phyloP scores from a whole-genome alignment of 352 stramenopile genomes.

The Pythium coloratum region DNA sequence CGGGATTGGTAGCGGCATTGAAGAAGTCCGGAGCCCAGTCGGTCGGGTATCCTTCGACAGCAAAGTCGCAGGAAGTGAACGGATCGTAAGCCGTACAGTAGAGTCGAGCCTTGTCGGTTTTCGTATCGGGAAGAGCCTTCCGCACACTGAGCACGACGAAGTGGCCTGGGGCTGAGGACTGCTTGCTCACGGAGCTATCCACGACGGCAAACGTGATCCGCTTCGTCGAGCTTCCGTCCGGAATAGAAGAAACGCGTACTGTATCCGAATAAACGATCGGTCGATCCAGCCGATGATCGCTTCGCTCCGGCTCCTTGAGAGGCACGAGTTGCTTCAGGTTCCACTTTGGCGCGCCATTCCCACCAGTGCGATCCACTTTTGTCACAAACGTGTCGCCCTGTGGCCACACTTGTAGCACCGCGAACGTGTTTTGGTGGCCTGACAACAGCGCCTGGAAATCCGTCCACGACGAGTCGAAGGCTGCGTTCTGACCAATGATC shows the following conservation, averaged over 20 bases:
- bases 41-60: constrained; percentile 58
- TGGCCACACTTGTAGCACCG: constrained; percentile 60
- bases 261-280: constrained; percentile 80
- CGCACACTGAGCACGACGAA: constrained; percentile 77
- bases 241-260: constrained; percentile 49
- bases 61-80: constrained; percentile 75
- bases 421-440: constrained; percentile 64
- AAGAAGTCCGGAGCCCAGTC: constrained; percentile 77
- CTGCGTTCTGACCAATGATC: constrained; percentile 50
- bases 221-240: constrained; percentile 37
- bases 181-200: constrained; percentile 13
- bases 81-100: constrained; percentile 88
- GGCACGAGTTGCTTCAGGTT: constrained; percentile 51
- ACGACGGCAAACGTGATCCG: constrained; percentile 52
- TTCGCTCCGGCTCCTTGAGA: constrained; percentile 50
- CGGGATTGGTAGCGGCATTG: constrained; percentile 37
- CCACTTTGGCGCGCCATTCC: constrained; percentile 59
- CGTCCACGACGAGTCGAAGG: constrained; percentile 49
- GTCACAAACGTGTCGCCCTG: constrained; percentile 67
- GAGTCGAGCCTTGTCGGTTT: constrained; percentile 32
- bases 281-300: constrained; percentile 57
- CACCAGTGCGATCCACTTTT: constrained; percentile 40
- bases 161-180: constrained; percentile 28
- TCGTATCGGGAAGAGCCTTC: constrained; percentile 38
- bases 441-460: constrained; percentile 62